These are phyloP conservation scores for Metroxylon sagu DNA, from an alignment of 176 grass and related monocot genomes.

Conservation along the genomic window DNA sequence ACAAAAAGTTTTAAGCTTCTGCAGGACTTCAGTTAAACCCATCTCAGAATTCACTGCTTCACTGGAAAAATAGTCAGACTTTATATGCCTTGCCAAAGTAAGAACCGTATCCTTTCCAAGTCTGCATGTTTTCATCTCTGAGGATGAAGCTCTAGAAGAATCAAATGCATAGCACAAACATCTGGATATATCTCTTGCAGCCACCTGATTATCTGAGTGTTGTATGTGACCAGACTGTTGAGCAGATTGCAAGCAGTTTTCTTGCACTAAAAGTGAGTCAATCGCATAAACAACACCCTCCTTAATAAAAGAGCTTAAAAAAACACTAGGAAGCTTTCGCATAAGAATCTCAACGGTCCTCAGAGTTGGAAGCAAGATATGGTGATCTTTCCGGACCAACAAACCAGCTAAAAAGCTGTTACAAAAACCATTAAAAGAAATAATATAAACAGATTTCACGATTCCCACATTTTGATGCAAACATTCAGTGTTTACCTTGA, in stretches of 20 bases:
- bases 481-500: constrained; percentile 52
- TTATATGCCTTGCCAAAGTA: constrained; percentile 59
- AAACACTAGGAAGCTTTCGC: constrained; percentile 92
- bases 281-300: constrained; percentile 87
- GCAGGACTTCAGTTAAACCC: constrained; percentile 62
- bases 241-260: constrained; percentile 42
- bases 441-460: constrained; percentile 12
- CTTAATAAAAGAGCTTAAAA: constrained; percentile 90
- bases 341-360: constrained; percentile 91
- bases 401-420: constrained; percentile 89
- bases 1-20: constrained; percentile 82
- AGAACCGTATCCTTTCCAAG: constrained; percentile 45
- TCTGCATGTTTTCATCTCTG: constrained; percentile 54
- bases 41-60: constrained; percentile 60
- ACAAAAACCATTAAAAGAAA: constrained; percentile 33
- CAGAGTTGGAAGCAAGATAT: constrained; percentile 65
- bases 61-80: constrained; percentile 58
- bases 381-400: constrained; percentile 82
- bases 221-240: constrained; percentile 23
- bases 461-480: neutral
- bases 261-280: constrained; percentile 68
- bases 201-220: constrained; percentile 34
- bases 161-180: constrained; percentile 90
- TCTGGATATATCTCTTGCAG: constrained; percentile 45
- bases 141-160: constrained; percentile 28